These are phyloP conservation scores for Pisolithus thermaeus DNA, from an alignment of 1,284 basidiomycete genomes.

Conservation along the genomic window DNA sequence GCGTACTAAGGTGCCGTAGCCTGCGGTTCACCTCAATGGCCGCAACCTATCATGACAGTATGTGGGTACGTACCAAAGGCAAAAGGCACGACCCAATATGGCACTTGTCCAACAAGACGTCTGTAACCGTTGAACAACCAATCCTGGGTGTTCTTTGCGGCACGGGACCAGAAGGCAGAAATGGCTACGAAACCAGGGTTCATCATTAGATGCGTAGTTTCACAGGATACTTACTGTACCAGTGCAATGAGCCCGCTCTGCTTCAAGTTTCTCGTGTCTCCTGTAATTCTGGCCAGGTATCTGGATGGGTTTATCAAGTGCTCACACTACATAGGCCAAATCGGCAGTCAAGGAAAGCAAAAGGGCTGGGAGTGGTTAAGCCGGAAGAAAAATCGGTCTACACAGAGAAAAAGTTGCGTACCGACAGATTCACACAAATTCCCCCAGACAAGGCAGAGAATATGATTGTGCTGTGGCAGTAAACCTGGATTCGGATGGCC, in stretches of 20 bases:
- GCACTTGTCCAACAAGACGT: conserved; percentile 67
- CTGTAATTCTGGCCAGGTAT: conserved; percentile 22
- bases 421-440: too few relatives aligned
- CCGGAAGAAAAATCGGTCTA: neutral
- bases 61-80: conserved; percentile 56
- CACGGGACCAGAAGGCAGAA: conserved; percentile 76
- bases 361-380: conserved; percentile 4
- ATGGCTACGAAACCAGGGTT: conserved; percentile 47
- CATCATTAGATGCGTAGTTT: neutral
- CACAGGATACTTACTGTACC: conserved; percentile 61
- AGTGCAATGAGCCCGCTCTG: conserved; percentile 70
- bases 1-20: conserved; percentile 77
- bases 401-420: too few relatives aligned
- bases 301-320: too few relatives aligned
- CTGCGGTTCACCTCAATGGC: conserved; percentile 35
- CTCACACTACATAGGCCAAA: too few relatives aligned
- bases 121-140: conserved; percentile 88
- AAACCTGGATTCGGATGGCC: too few relatives aligned
- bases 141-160: conserved; percentile 64
- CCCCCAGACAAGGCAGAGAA: too few relatives aligned
- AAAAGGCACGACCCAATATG: conserved; percentile 80
- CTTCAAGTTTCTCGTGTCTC: conserved; percentile 62
- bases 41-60: neutral
- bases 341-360: too few relatives aligned
- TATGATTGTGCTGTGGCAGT: too few relatives aligned